Evolutionary conservation across 192 early-diverging fungal genomes (phyloP), one percentile per base, ranked within the genome.

Genomic region (Coemansia erecta): DNA sequence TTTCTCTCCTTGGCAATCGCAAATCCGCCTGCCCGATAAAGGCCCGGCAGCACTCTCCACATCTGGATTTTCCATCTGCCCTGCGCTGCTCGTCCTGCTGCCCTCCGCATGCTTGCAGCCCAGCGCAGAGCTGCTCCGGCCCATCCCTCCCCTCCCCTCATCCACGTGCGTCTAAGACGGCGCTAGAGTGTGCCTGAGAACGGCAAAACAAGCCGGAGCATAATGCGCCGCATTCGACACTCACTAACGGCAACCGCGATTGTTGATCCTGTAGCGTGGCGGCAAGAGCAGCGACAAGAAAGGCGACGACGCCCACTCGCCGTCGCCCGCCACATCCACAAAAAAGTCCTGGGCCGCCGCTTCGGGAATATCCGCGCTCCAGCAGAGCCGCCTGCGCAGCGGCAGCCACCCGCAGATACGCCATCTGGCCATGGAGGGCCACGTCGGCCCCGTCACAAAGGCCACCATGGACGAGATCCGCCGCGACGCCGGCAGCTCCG

Each of bases 381-480:
- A 67, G 60, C 66, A 65, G 44, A 60, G 47, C 53, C 66, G 65
- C 14, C 46, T 62, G 43, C 58, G 73, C 26, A 75, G 65, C 56
- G 73, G 68, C 58, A 77, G 65, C 68, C 68, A 77, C 40, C 74
- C 74, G 1, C 74, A 71, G 54, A 77, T 77, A 54, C 64, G 74
- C 8, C 74, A 77, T 54, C 51, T 77, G 56, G 74, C 74, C n/a
- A 68, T 77, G 74, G 74, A 77, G 55, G 62, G 65, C 69, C 74
- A 68, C 62, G 61, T 49, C 19, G 74, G 74, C 21, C 74, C 74
- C 7, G 68, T 77, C 49, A 71, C 64, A 24, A 70, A 70, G 28
- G 74, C 74, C 39, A 77, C 74, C 31, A 77, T 77, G 74, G 74
- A 77, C 17, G 74, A 77, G 61, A 77, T 77, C 56, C 74, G 74